phyloP scores from a whole-genome alignment of 148 eudicot species.

The Fagopyrum tataricum region DNA sequence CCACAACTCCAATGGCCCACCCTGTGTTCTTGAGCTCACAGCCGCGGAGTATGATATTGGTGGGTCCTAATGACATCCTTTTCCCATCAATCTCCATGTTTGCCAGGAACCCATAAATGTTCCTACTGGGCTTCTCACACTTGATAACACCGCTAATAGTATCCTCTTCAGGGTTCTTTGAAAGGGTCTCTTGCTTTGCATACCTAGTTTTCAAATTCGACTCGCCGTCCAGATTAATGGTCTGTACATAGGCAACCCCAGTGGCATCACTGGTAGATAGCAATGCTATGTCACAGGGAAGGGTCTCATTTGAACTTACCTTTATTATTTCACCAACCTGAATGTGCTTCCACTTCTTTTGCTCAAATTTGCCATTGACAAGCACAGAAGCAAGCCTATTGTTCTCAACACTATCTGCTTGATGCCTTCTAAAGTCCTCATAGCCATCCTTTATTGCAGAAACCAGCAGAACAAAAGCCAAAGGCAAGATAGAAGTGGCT shows the following conservation, averaged over 20 bases:
- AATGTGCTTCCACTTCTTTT: constrained; percentile 79
- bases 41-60: constrained; percentile 88
- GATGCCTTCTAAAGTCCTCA: constrained; percentile 95
- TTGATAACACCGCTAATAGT: constrained; percentile 67
- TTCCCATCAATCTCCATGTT: constrained; percentile 89
- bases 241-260: constrained; percentile 95
- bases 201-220: constrained; percentile 94
- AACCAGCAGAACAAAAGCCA: constrained; percentile 79
- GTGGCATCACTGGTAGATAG: constrained; percentile 95
- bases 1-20: constrained; percentile 90
- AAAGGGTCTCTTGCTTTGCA: constrained; percentile 92
- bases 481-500: constrained; percentile 89
- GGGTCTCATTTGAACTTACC: constrained; percentile 60
- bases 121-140: constrained; percentile 93
- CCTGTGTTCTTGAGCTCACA: constrained; percentile 92
- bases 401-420: constrained; percentile 88
- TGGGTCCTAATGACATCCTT: constrained; percentile 87
- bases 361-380: constrained; percentile 45
- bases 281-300: constrained; percentile 90
- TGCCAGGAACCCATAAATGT: constrained; percentile 88
- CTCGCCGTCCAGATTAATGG: constrained; percentile 95
- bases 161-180: constrained; percentile 50
- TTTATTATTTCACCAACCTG: constrained; percentile 83
- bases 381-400: constrained; percentile 68
- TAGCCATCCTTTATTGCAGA: constrained; percentile 96